Conservation (phyloP, 1,284 basidiomycete genomes). For the Anthracocystis setariae region DNA sequence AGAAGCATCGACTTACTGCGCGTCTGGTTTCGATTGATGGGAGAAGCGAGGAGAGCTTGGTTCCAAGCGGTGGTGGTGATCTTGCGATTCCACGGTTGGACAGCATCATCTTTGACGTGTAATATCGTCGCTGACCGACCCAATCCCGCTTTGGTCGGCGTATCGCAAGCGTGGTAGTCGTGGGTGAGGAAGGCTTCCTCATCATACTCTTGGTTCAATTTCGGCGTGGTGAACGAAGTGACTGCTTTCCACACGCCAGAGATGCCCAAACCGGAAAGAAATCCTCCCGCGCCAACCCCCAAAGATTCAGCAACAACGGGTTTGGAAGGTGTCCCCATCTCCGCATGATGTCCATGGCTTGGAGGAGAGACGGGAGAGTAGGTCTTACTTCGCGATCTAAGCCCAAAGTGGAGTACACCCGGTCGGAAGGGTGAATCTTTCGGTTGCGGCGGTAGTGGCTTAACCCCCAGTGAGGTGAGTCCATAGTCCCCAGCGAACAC, state of each 20-base stretch:
- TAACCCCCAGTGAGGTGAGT: slow-evolving; percentile 11
- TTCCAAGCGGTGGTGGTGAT: slow-evolving; percentile 26
- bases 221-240: slow-evolving; percentile 9
- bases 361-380: slow-evolving; percentile 19
- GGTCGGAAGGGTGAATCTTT: slow-evolving; percentile 37
- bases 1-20: slow-evolving; percentile 15
- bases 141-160: slow-evolving; percentile 2
- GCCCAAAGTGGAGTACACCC: slow-evolving; percentile 26
- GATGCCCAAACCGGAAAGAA: slow-evolving; percentile 28
- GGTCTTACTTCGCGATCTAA: slow-evolving; percentile 30
- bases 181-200: slow-evolving; percentile 30
- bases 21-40: slow-evolving; percentile 18
- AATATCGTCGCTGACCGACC: slow-evolving; percentile 17
- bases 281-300: neutral
- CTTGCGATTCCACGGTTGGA: slow-evolving; percentile 32
- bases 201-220: slow-evolving; percentile 13
- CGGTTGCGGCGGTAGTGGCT: slow-evolving; percentile 34
- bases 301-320: neutral
- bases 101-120: slow-evolving; percentile 19
- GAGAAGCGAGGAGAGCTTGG: slow-evolving; percentile 25
- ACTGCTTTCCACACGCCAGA: slow-evolving; percentile 34
- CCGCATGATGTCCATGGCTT: neutral
- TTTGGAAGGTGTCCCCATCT: slow-evolving; percentile 21
- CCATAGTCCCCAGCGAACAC: neutral
- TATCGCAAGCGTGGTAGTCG: slow-evolving; percentile 8